Evolutionary conservation across 768 basidiomycete genomes (phyloP).

Genomic region (Kockovaella imperatae): DNA sequence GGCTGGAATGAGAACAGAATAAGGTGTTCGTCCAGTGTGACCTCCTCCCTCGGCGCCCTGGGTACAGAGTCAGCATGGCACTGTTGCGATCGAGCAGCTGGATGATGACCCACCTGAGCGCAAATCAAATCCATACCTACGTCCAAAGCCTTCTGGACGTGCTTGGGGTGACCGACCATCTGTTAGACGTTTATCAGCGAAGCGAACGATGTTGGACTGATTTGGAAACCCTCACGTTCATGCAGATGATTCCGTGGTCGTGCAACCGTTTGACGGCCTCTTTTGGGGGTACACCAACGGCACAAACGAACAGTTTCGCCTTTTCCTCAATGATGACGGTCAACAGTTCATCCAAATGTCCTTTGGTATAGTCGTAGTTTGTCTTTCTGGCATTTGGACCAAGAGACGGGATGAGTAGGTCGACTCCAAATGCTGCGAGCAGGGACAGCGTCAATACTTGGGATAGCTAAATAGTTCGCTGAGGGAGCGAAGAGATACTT

Average conservation of each 20-base stretch:
- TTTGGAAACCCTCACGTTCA: constrained; percentile 62
- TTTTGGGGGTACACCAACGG: constrained; percentile 68
- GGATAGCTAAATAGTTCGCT: neutral
- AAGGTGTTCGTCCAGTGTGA: constrained; percentile 78
- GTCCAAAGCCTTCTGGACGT: constrained; percentile 49
- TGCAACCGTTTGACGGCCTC: constrained; percentile 74
- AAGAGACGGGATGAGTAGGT: constrained; percentile 77
- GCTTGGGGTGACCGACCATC: constrained; percentile 79
- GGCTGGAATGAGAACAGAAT: constrained; percentile 80
- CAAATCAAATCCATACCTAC: constrained; percentile 88
- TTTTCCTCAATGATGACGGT: constrained; percentile 90
- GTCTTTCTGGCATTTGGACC: constrained; percentile 85
- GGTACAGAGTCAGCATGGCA: neutral
- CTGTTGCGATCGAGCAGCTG: neutral
- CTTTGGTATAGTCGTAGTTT: constrained; percentile 77
- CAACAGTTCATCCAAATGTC: constrained; percentile 71
- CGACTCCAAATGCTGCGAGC: constrained; percentile 77
- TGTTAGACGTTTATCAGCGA: constrained; percentile 4
- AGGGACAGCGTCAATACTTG: neutral
- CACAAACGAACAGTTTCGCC: constrained; percentile 78
- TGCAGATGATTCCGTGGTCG: constrained; percentile 72
- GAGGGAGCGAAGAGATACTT: constrained; percentile 3
- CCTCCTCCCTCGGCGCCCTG: constrained; percentile 86
- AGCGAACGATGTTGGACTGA: neutral
- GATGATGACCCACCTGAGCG: constrained; percentile 50